Base-by-base conservation (phyloP, 1,284 basidiomycete species). In the Vanrija humicola region DNA sequence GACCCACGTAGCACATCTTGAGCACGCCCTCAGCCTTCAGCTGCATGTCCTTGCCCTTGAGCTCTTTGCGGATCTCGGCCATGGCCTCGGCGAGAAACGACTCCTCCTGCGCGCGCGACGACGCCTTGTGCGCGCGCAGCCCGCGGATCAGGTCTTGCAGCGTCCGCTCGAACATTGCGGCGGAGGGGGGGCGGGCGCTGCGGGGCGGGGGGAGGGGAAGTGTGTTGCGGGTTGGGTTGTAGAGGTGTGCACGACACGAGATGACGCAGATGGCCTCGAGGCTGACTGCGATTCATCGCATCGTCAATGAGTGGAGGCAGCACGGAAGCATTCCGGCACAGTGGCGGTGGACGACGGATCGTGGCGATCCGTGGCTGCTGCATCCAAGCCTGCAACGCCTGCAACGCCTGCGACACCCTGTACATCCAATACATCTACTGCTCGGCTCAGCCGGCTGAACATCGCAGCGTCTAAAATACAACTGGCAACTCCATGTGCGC, bases 1-100 rank as follows among this genome's bases (percentile, higher is more conserved):
- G n/a, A n/a, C n/a, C 16, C 77, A 95, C 93, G 79, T 98, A 99
- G 68, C 90, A 92, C 62, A 98, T 85, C 78, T 99, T 99, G 71
- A 98, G 82, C 42, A 98, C 85, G 0, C 93, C 96, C 29, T 84
- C 92, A 0, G 92, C 91, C 77, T 99, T 98, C 64, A 98, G 82
- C 64, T 92, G 90, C 89, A 98, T 95, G 71, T 98, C 96, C 69
- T 91, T 92, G 68, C 84, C 86, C 77, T 86, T 88, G 68, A 98
- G 86, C 79, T 99, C 96, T 55, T 83, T 81, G 58, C 90, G 81
- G 66, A 98, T 96, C 80, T 99, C 83, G 28, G 74, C 73, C 64
- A 82, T 78, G 0, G 79, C 78, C 29, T 77, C 75, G 14, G 74
- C 65, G 29, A 83, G 73, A 59, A 83, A 77, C 38, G 67, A 69